Percentiles rank a stretch among this genome's conserved stretches.
Conservation (phyloP, 768 basidiomycete species). For the Lentinus tigrinus region DNA sequence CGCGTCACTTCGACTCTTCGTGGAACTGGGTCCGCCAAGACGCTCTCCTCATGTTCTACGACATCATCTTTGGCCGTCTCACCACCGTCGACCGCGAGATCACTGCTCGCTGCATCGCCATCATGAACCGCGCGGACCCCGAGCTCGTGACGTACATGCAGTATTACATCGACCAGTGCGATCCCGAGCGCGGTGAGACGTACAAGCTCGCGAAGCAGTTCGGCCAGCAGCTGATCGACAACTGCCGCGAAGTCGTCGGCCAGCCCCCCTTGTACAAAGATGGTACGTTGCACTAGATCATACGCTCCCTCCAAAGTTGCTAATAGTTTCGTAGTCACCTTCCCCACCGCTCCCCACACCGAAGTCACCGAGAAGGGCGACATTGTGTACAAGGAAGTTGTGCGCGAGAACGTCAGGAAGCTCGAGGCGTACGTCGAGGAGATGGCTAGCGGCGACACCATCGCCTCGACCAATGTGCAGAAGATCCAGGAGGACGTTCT, state of each 20-base stretch:
- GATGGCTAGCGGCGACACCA: conserved; percentile 94
- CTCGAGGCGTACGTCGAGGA: conserved; percentile 97
- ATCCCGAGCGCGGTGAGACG: conserved; percentile 81
- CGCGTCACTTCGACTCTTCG: conserved; percentile 95
- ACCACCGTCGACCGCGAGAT: conserved; percentile 95
- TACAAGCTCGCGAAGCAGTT: conserved; percentile 97
- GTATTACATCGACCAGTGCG: conserved; percentile 85
- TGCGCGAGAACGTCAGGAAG: conserved; percentile 94
- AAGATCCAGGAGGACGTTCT: conserved; percentile 97
- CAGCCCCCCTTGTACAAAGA: conserved; percentile 94
- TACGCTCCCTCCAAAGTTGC: background rate
- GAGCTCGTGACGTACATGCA: conserved; percentile 94
- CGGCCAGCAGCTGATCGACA: conserved; percentile 92
- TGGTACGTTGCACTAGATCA: conserved; percentile 57
- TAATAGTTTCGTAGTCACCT: conserved; percentile 63
- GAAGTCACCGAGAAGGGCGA: conserved; percentile 93
- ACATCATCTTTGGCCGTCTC: conserved; percentile 94
- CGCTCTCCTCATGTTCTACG: conserved; percentile 94
- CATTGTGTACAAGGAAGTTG: conserved; percentile 92
- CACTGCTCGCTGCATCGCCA: conserved; percentile 94
- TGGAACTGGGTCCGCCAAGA: conserved; percentile 99
- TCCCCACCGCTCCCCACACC: conserved; percentile 96
- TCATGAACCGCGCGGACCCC: conserved; percentile 96
- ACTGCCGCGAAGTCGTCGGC: conserved; percentile 80
- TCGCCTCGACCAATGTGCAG: conserved; percentile 86